phyloP scores from a whole-genome alignment of 805 yeast species.

The Cyberlindnera japonica region DNA sequence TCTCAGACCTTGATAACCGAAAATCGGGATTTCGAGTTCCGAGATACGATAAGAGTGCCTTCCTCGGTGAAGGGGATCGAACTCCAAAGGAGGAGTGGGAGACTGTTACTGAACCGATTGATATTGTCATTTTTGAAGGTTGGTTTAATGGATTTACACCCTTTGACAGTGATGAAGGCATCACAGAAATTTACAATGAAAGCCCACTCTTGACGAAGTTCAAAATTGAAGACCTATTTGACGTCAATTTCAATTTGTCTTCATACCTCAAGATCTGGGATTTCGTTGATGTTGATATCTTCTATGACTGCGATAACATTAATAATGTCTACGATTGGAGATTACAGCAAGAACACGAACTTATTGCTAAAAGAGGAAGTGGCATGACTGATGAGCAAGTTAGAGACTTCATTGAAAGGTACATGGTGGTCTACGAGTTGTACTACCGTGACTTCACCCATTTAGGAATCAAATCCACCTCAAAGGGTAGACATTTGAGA shows the following conservation, averaged over 20 bases:
- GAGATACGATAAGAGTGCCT: constrained; percentile 70
- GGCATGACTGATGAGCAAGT: constrained; percentile 86
- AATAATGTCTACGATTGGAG: constrained; percentile 77
- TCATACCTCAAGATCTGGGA: constrained; percentile 55
- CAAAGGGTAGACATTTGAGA: constrained; percentile 16
- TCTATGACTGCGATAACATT: constrained; percentile 56
- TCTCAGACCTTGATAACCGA: constrained; percentile 31
- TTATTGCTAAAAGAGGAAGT: constrained; percentile 48
- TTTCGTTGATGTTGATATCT: constrained; percentile 55
- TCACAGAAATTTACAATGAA: constrained; percentile 16
- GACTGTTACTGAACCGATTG: constrained; percentile 37
- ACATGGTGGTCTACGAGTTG: constrained; percentile 79
- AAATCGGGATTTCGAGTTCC: constrained; percentile 46
- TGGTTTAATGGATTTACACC: constrained; percentile 85
- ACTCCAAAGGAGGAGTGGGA: constrained; percentile 37
- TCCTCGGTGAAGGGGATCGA: constrained; percentile 79
- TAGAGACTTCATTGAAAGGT: constrained; percentile 64
- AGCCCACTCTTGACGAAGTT: constrained; percentile 27
- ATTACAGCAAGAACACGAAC: constrained; percentile 56
- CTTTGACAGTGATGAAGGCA: constrained; percentile 29
- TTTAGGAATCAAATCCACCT: constrained; percentile 27
- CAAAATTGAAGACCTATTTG: constrained; percentile 26
- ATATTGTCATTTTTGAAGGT: constrained; percentile 81
- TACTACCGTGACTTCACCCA: constrained; percentile 48
- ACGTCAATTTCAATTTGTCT: constrained; percentile 50